These are phyloP conservation scores for Colletotrichum caudatum DNA, from an alignment of 2,329 filamentous ascomycete species.

Conservation along the genomic window DNA sequence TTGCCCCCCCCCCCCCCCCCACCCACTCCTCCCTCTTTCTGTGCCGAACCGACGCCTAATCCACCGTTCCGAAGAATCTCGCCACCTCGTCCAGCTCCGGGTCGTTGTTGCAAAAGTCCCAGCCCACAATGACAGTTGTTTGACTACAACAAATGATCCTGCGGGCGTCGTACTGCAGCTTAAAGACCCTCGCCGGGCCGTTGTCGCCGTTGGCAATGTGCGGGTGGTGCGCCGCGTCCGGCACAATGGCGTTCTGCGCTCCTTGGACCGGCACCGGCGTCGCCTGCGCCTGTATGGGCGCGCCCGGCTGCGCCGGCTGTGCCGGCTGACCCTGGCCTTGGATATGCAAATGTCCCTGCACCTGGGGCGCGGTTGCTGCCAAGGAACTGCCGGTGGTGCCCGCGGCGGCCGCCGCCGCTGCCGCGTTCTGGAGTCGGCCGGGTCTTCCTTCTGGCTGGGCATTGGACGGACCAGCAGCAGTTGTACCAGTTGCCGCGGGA, in stretches of 20 bases:
- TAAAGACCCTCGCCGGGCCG: slow-evolving; percentile 80
- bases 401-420: not conserved
- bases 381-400: not conserved
- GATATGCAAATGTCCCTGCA: slow-evolving; percentile 36
- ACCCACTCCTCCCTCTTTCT: not conserved
- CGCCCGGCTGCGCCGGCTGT: slow-evolving; percentile 28
- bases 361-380: slow-evolving; percentile 6
- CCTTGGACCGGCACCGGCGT: slow-evolving; percentile 36
- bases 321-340: slow-evolving; percentile 23
- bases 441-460: not conserved
- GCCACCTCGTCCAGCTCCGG: slow-evolving; percentile 81
- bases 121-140: slow-evolving; percentile 90
- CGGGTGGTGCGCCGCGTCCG: slow-evolving; percentile 54
- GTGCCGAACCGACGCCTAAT: slow-evolving; percentile 49
- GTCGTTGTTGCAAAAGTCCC: slow-evolving; percentile 96
- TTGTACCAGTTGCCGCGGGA: not conserved
- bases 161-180: slow-evolving; percentile 93
- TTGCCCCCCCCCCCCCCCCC: too few species aligned
- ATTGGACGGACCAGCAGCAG: not conserved
- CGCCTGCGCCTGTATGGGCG: slow-evolving; percentile 40
- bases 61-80: slow-evolving; percentile 78
- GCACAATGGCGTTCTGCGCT: slow-evolving; percentile 25
- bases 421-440: not conserved
- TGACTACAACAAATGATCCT: slow-evolving; percentile 96
- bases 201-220: slow-evolving; percentile 61